A percentile compares a stretch with the other conserved stretches of the same genome.
Conservation (phyloP, 805 yeast species). For the Teunomyces tritomae region DNA sequence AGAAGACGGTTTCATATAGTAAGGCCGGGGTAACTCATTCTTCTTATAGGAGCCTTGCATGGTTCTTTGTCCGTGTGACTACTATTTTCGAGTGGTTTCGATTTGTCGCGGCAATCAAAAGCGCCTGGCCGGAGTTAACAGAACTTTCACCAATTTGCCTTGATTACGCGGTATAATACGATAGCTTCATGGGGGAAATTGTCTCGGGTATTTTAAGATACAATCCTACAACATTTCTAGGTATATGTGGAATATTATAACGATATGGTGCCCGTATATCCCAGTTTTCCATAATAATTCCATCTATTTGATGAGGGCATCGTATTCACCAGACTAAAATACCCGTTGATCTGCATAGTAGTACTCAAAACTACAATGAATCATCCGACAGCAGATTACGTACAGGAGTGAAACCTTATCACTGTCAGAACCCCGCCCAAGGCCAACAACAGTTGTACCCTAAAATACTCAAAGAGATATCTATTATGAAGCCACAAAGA, state of each 20-base stretch:
- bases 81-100: background rate
- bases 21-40: conserved; percentile 45
- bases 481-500: too few relatives aligned
- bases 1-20: conserved; percentile 42
- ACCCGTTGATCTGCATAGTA: background rate
- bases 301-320: background rate
- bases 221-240: background rate
- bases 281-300: background rate
- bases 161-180: too few relatives aligned
- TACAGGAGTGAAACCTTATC: too few relatives aligned
- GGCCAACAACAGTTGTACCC: too few relatives aligned
- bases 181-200: too few relatives aligned
- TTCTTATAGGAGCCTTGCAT: conserved; percentile 46
- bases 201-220: too few relatives aligned
- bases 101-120: background rate
- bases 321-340: background rate
- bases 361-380: background rate
- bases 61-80: background rate
- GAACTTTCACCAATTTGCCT: background rate
- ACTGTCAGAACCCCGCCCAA: too few relatives aligned
- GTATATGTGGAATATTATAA: background rate
- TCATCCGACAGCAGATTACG: too few relatives aligned
- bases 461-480: too few relatives aligned
- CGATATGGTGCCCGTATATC: background rate
- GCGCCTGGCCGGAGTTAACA: background rate